These are phyloP conservation scores for Pholiota molesta DNA, from an alignment of 768 basidiomycete species.

Conservation along the genomic window DNA sequence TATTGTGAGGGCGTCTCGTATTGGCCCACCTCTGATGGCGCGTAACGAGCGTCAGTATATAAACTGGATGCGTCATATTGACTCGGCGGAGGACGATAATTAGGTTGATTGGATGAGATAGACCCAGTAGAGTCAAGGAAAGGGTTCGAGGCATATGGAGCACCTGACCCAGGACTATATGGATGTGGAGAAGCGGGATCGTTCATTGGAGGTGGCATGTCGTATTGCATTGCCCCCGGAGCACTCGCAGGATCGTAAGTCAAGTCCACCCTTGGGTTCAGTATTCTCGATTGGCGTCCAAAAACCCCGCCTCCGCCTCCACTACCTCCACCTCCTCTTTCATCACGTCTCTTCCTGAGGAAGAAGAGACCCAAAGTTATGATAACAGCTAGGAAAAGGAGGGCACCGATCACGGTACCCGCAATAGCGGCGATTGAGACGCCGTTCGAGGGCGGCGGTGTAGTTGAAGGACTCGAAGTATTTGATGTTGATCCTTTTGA, in stretches of 20 bases:
- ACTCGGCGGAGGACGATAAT: constrained; percentile 17
- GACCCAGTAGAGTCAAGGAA: constrained; percentile 29
- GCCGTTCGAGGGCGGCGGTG: constrained; percentile 20
- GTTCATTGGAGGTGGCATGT: constrained; percentile 15
- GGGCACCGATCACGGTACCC: constrained; percentile 53
- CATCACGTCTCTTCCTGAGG: constrained; percentile 39
- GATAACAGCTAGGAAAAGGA: constrained; percentile 55
- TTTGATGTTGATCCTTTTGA: constrained; percentile 23
- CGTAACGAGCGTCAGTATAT: constrained; percentile 8
- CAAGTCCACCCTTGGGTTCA: constrained; percentile 42
- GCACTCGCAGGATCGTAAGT: constrained; percentile 32
- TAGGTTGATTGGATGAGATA: constrained; percentile 13
- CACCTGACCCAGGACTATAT: constrained; percentile 24
- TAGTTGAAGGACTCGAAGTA: constrained; percentile 1
- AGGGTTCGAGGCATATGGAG: constrained; percentile 26
- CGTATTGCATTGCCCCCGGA: constrained; percentile 12
- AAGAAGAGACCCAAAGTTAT: constrained; percentile 56
- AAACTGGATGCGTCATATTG: constrained; percentile 10
- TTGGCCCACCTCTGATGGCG: constrained; percentile 2
- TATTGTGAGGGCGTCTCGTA: constrained; percentile 6
- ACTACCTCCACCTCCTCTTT: neutral
- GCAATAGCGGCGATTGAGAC: constrained; percentile 50
- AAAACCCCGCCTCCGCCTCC: neutral
- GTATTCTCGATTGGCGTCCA: too few relatives aligned
- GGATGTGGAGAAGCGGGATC: constrained; percentile 19